Conservation (phyloP, 2,329 filamentous ascomycete genomes). For the Fusarium graminum region DNA sequence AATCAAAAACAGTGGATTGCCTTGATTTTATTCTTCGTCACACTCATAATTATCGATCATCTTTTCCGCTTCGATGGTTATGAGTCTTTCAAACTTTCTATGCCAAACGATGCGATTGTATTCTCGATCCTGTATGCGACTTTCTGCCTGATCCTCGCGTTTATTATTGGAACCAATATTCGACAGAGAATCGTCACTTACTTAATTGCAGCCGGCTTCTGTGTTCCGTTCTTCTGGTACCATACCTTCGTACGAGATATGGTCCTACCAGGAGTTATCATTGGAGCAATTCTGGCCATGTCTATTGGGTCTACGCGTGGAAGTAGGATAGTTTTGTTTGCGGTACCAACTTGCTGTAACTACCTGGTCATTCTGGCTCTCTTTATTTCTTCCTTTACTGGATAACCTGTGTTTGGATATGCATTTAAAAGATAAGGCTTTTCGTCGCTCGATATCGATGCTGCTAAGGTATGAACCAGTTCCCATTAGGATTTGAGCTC, state of each 20-base stretch:
- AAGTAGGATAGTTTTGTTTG: background rate
- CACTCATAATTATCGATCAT: background rate
- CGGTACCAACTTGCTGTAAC: background rate
- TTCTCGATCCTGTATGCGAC: background rate
- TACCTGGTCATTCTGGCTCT: background rate
- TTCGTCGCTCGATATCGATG: too few species aligned
- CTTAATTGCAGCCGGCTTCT: background rate
- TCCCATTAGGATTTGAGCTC: too few species aligned
- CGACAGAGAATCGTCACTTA: rapidly evolving
- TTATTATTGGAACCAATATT: rapidly evolving
- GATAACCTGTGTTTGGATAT: too few species aligned
- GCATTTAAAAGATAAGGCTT: too few species aligned
- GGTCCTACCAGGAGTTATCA: background rate
- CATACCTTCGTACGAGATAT: rapidly evolving
- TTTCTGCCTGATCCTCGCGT: background rate
- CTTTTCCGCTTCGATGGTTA: background rate
- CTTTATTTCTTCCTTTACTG: background rate
- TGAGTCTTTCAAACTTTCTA: background rate
- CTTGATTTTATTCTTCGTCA: rapidly evolving
- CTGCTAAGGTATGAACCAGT: too few species aligned
- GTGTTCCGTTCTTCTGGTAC: background rate
- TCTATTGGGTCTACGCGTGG: background rate
- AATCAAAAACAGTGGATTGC: background rate
- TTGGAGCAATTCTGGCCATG: background rate
- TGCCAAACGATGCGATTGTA: too few species aligned